phyloP scores from a whole-genome alignment of 306 rosid species.

The Echinosophora koreensis region DNA sequence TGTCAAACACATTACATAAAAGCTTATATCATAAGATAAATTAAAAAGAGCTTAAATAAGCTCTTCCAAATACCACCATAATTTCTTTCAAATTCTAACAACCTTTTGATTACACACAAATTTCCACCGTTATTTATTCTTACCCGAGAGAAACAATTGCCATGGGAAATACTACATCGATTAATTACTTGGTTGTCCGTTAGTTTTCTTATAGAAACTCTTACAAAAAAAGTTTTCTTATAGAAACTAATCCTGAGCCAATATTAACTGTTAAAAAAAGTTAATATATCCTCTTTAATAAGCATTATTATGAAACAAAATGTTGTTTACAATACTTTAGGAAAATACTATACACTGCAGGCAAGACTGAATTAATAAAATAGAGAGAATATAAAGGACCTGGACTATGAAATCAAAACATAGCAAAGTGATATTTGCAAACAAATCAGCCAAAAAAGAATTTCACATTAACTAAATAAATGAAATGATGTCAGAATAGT shows the following conservation, averaged over 20 bases:
- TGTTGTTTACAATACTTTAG: neutral
- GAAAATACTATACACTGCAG: neutral
- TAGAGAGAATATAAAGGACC: neutral
- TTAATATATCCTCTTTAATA: neutral
- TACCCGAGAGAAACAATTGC: neutral
- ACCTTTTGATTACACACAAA: conserved; percentile 7
- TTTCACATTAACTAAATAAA: conserved; percentile 8
- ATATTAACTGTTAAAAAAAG: neutral
- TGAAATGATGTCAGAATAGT: neutral
- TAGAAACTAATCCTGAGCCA: neutral
- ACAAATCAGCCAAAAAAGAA: neutral
- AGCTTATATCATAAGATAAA: too few relatives aligned
- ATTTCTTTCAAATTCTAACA: conserved; percentile 25
- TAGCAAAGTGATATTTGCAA: conserved; percentile 7
- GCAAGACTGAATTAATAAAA: neutral
- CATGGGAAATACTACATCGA: neutral
- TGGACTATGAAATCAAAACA: neutral
- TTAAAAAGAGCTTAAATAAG: too few relatives aligned
- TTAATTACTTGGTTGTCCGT: too few relatives aligned
- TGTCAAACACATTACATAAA: too few relatives aligned
- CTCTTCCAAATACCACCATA: too few relatives aligned
- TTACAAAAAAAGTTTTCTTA: too few relatives aligned
- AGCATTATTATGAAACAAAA: neutral
- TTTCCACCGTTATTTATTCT: neutral
- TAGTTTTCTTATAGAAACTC: too few relatives aligned